Evolutionary conservation across 2,329 filamentous ascomycete genomes (phyloP).

Genomic region (Alternaria solani): DNA sequence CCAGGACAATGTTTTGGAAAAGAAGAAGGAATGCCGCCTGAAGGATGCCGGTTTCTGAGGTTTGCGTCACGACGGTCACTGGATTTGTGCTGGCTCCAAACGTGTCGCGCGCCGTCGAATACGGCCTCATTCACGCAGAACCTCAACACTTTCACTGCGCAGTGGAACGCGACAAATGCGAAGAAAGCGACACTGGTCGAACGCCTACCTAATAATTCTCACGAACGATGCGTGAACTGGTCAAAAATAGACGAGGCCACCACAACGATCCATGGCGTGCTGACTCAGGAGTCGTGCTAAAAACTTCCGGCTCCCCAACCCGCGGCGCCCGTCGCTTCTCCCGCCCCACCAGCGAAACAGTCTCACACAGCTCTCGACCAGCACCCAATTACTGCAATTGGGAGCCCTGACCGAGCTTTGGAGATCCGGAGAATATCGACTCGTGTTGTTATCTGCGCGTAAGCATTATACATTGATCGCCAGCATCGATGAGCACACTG

Average conservation of each 20-base stretch:
- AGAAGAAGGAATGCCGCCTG: no score
- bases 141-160: not conserved
- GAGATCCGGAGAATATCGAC: not conserved
- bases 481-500: constrained; percentile 3
- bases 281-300: constrained; percentile 4
- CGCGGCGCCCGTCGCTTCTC: constrained; percentile 9
- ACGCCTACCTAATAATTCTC: not conserved
- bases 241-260: constrained; percentile 17
- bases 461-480: not conserved
- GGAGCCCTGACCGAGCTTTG: not conserved
- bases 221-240: constrained; percentile 14
- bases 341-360: constrained; percentile 13
- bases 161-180: constrained; percentile 16
- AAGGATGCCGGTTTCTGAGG: no score
- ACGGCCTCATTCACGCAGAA: not conserved
- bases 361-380: not conserved
- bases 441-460: not conserved
- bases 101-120: not conserved
- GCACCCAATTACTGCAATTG: not conserved
- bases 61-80: no score
- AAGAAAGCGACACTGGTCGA: constrained; percentile 13
- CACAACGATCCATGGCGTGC: not conserved
- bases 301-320: constrained; percentile 10
- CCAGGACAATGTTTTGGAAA: no score
- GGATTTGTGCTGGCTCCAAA: not conserved